Evolutionary conservation across 2,329 filamentous ascomycete genomes (phyloP).

Genomic region (Chalara sp.): DNA sequence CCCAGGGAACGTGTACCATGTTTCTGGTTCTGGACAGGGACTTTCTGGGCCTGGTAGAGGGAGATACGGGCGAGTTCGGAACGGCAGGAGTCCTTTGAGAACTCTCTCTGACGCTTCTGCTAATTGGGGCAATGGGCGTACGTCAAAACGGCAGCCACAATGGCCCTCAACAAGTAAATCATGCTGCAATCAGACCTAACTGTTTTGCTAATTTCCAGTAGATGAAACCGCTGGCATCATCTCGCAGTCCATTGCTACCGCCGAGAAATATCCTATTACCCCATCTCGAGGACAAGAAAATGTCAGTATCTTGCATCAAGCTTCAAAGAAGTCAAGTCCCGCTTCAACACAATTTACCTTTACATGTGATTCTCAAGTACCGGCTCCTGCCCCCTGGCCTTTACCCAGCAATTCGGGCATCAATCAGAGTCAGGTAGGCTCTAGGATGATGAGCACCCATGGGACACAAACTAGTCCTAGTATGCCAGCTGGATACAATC

Average conservation of each 20-base stretch:
- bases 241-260: conserved; percentile 84
- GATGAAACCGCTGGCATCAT: conserved; percentile 72
- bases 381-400: conserved; percentile 71
- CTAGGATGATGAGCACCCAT: conserved; percentile 13
- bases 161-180: conserved; percentile 25
- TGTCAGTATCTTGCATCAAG: conserved; percentile 67
- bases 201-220: conserved; percentile 22
- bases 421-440: conserved; percentile 11
- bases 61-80: conserved; percentile 64
- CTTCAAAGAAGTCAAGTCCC: conserved; percentile 52
- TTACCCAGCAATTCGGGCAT: conserved; percentile 31
- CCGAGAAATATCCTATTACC: conserved; percentile 59
- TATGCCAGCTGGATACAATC: conserved; percentile 11
- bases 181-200: conserved; percentile 5
- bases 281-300: conserved; percentile 65
- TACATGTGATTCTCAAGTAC: conserved; percentile 85
- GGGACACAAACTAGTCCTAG: conserved; percentile 27
- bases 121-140: conserved; percentile 27
- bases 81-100: conserved; percentile 55
- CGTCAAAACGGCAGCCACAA: conserved; percentile 24
- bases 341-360: conserved; percentile 92
- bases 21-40: conserved; percentile 53
- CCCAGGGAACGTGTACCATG: conserved; percentile 44
- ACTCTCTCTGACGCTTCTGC: conserved; percentile 46
- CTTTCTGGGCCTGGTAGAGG: conserved; percentile 83